A percentile compares a stretch with the other conserved stretches of the same genome.
Conservation (phyloP, 192 early-diverging fungal genomes). For the Coemansia umbellata region DNA sequence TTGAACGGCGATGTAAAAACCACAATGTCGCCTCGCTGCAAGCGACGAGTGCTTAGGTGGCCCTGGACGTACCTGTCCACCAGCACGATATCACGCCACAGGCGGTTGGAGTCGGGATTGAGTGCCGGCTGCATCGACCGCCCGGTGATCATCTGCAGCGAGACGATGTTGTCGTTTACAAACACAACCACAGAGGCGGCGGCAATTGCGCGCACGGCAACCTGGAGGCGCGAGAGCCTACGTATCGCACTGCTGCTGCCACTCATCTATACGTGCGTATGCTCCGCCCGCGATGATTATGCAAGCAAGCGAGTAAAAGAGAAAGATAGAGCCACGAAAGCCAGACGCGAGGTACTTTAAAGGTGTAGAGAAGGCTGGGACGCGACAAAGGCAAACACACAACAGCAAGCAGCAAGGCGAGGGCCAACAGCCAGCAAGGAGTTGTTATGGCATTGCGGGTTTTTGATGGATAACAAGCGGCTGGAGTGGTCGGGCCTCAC, state of each 20-base stretch:
- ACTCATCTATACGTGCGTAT: no score
- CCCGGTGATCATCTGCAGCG: constrained; percentile 47
- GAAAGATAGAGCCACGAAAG: no score
- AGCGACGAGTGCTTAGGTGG: constrained; percentile 34
- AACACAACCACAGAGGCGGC: constrained; percentile 23
- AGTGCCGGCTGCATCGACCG: constrained; percentile 68
- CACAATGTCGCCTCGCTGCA: constrained; percentile 65
- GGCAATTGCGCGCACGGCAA: constrained; percentile 9
- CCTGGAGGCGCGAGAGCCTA: constrained; percentile 1
- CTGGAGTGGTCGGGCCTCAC: no score
- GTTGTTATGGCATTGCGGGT: no score
- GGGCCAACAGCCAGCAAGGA: no score
- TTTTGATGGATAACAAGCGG: no score
- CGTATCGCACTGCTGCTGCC: not conserved
- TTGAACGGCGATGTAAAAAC: constrained; percentile 62
- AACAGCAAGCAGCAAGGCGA: no score
- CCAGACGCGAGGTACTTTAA: no score
- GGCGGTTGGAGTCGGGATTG: constrained; percentile 67
- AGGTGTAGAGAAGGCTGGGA: no score
- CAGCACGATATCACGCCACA: constrained; percentile 64
- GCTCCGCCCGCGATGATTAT: no score
- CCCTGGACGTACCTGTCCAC: constrained; percentile 57
- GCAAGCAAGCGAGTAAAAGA: no score
- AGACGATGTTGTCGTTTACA: constrained; percentile 33
- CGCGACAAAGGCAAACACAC: no score